Conservation (phyloP, 805 yeast genomes). For the Blastobotrys peoriensis region DNA sequence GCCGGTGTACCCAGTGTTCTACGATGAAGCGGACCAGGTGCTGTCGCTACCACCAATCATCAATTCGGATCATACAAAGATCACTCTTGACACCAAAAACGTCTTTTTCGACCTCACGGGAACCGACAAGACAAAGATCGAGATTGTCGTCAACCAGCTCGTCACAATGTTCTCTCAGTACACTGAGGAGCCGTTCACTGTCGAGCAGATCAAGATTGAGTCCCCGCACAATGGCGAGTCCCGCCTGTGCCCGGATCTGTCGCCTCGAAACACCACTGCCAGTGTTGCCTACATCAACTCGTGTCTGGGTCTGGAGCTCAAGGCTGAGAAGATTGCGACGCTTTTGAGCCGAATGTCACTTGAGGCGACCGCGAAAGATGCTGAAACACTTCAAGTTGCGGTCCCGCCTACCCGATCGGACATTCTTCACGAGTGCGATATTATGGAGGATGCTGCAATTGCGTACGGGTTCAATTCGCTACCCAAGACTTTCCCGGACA, state of each 20-base stretch:
- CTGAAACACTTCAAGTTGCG: conserved; percentile 52
- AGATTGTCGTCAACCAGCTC: conserved; percentile 82
- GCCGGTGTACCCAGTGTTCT: conserved; percentile 85
- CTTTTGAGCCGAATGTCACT: conserved; percentile 80
- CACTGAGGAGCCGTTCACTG: conserved; percentile 70
- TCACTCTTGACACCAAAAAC: conserved; percentile 75
- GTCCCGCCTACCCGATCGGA: conserved; percentile 96
- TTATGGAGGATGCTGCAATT: conserved; percentile 97
- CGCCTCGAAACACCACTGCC: conserved; percentile 62
- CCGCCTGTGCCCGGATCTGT: conserved; percentile 68
- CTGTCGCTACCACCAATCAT: conserved; percentile 96
- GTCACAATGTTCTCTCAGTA: conserved; percentile 95
- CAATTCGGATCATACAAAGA: conserved; percentile 86
- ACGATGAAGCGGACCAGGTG: conserved; percentile 68
- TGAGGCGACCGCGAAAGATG: conserved; percentile 43
- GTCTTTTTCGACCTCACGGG: conserved; percentile 93
- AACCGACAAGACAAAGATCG: conserved; percentile 90
- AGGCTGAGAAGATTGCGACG: conserved; percentile 59
- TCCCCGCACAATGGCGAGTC: conserved; percentile 75
- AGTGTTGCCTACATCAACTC: conserved; percentile 84
- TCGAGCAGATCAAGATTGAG: conserved; percentile 84
- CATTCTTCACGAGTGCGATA: conserved; percentile 92
- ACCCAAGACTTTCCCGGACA: conserved; percentile 71
- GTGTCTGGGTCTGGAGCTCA: conserved; percentile 75
- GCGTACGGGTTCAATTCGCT: conserved; percentile 92